Evolutionary conservation across 768 basidiomycete species (phyloP), one percentile per base, ranked within the genome.

Genomic region (Mycena vitilis): DNA sequence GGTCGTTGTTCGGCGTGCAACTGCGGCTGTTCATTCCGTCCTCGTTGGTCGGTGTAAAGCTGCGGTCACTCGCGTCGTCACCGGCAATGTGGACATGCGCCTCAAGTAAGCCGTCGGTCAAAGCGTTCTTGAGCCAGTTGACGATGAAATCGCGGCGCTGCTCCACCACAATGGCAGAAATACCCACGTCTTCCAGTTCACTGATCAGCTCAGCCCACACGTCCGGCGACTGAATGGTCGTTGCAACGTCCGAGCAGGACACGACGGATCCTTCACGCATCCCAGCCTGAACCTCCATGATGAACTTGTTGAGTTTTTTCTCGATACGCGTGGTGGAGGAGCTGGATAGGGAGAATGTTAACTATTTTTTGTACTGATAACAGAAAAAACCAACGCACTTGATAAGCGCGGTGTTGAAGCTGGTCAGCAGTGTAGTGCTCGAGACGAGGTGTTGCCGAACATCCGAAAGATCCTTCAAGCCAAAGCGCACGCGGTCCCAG

Each of bases 401-500:
- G 45, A 60, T 38, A 25, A 72, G 60, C 13, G 52, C 40, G 15
- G 68, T 49, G 42, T 55, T 73, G 51, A 68, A 73, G 18, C 56
- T 58, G 8, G 57, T 70, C 18, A 73, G 57, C 49, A 65, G n/a
- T 20, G 69, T 71, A 5, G 62, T 62, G 22, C 37, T 64, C 47
- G 65, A 42, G 23, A 71, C 38, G 11, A 73, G 60, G 18, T 66
- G 57, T 13, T 60, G 57, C 25, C 72, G 62, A 8, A 73, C 49
- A 12, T 70, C 69, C 48, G 72, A 52, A 30, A 73, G 53, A 51
- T 73, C 66, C 38, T 65, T 63, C 23, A 71, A 48, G 16, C 72
- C 69, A 53, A 68, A 73, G 20, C 66, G 62, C 69, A 73, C 55
- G n/a, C 72, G 69, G 51, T 73, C 72, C 72, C 72, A 73, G 20